Base-by-base conservation (phyloP, 768 basidiomycete species). In the Leccinum subtestaceum region DNA sequence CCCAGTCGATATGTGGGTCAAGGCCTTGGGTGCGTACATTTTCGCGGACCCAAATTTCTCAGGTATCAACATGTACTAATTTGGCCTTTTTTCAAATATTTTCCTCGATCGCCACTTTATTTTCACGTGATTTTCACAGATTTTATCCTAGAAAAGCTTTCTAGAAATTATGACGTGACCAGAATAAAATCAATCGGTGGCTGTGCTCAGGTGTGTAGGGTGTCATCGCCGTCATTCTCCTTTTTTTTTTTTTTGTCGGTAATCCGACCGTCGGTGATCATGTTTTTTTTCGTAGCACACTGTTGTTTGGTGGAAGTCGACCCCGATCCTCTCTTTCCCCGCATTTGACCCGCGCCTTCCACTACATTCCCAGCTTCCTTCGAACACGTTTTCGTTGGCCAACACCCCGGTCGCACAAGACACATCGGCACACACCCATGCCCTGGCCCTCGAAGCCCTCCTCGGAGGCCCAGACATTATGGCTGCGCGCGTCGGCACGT, bases 1-100 rank as follows among this genome's bases (percentile, higher is more conserved):
- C 7, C 91, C 92, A 2, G 82, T 94, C 49, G 91, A 94, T 67
- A 91, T 93, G 89, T 93, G 91, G 91, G 85, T 92, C 56, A 91
- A 90, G 71, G 88, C 81, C 15, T 81, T 94, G 52, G 92, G 92
- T 91, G 72, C 57, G 60, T 52, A 47, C 45, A 34, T 53, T 52
- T 19, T 63, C 60, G 75, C 84, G 84, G 83, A 84, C 87, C 75
- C 85, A 85, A 84, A 78, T 77, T 80, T 83, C 79, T 78, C 73
- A 63, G 65, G 69, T 72, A 73, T 70, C 72, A 70, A 72, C 59
- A 56, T 65, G 61, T 61, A 74, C 72, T 67, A 74, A 73, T 74
- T 74, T 70, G 66, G 71, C n/a, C 52, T 55, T 65, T 73, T 67
- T 64, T 62, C 19, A 19, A 43, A 63, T 61, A 68, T 68, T 64